Conservation (phyloP, 371 early-diverging fungal species). For the Actinomucor elegans region DNA sequence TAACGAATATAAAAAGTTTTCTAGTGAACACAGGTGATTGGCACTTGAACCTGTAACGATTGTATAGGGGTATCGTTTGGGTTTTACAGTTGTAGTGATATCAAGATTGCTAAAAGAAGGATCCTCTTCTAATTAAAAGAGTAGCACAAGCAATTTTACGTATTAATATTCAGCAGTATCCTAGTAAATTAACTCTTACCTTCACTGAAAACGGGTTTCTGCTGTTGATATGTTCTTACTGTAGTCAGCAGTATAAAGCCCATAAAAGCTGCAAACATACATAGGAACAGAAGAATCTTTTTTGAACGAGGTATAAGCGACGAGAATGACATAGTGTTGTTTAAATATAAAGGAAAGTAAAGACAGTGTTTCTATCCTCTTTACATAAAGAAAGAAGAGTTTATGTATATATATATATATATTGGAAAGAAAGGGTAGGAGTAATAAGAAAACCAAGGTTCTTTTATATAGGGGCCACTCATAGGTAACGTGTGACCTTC, state of each 20-base stretch:
- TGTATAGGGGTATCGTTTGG: conserved; percentile 54
- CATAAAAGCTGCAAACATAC: not conserved
- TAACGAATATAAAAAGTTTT: conserved; percentile 57
- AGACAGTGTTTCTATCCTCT: too few species aligned
- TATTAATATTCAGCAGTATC: not conserved
- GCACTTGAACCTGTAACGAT: conserved; percentile 64
- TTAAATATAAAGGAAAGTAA: too few species aligned
- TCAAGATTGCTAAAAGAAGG: too few species aligned
- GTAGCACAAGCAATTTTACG: not conserved
- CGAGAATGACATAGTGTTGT: conserved; percentile 1
- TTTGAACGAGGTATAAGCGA: conserved; percentile 3
- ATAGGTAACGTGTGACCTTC: too few species aligned
- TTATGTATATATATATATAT: too few species aligned
- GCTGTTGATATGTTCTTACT: conserved; percentile 2
- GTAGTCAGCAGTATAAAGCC: not conserved
- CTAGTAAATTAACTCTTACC: not conserved
- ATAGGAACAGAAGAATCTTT: not conserved
- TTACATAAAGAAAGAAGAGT: too few species aligned
- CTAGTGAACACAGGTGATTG: conserved; percentile 64
- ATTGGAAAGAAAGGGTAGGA: not conserved
- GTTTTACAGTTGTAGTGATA: not conserved
- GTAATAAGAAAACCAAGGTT: not conserved
- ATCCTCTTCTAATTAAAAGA: too few species aligned
- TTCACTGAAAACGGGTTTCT: too few species aligned
- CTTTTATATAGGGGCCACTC: too few species aligned